A percentile compares a stretch with the other conserved stretches of the same genome.
Conservation (phyloP, 2,329 filamentous ascomycete genomes). For the Colletotrichum sp. region DNA sequence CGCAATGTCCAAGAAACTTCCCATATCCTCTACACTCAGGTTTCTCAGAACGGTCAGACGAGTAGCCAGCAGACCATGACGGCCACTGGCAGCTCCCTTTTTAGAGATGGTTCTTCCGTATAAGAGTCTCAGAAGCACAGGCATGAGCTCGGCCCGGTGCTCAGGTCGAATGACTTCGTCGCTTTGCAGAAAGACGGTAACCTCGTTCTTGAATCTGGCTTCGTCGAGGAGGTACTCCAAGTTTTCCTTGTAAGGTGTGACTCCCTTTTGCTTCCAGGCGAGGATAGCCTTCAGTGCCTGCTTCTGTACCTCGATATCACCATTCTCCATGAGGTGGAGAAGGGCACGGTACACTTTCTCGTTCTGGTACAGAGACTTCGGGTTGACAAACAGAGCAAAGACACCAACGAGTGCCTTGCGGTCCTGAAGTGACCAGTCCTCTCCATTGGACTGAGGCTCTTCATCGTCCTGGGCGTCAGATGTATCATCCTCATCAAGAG, state of each 20-base stretch:
- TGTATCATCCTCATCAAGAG: constrained; percentile 54
- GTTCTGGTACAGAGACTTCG: constrained; percentile 80
- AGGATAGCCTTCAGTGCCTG: constrained; percentile 83
- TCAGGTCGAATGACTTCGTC: constrained; percentile 75
- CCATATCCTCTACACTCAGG: constrained; percentile 75
- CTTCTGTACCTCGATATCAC: constrained; percentile 89
- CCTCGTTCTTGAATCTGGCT: constrained; percentile 88
- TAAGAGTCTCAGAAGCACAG: constrained; percentile 82
- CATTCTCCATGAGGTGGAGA: constrained; percentile 79
- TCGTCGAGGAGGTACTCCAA: constrained; percentile 89
- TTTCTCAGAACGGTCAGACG: constrained; percentile 82
- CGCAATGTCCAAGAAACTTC: constrained; percentile 82
- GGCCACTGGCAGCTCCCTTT: constrained; percentile 76
- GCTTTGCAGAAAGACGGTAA: constrained; percentile 85
- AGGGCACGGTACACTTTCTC: constrained; percentile 79
- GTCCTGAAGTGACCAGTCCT: constrained; percentile 76
- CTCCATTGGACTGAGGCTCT: constrained; percentile 44
- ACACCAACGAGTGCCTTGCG: constrained; percentile 83
- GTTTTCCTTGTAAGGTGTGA: constrained; percentile 84
- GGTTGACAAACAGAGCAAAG: constrained; percentile 86
- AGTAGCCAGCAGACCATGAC: constrained; percentile 81
- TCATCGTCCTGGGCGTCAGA: constrained; percentile 45
- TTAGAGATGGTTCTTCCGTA: constrained; percentile 90
- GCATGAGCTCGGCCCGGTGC: constrained; percentile 78
- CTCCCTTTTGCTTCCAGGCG: constrained; percentile 82